Evolutionary conservation across 2,329 filamentous ascomycete species (phyloP), one percentile per base, ranked within the genome.

Genomic region (Zelopaecilomyces penicillatus): DNA sequence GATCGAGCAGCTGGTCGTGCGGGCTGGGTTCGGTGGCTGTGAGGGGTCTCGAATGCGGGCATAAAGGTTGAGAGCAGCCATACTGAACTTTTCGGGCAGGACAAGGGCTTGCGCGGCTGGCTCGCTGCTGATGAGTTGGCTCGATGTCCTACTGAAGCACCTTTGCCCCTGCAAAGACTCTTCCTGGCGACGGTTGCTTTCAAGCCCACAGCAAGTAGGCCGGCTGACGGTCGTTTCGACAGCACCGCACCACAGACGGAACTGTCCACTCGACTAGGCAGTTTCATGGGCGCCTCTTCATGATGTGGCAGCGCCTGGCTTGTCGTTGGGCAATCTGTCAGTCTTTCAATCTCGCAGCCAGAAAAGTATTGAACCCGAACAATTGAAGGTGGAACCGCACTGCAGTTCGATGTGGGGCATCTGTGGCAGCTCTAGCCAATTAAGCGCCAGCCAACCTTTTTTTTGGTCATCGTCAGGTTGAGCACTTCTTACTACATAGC

Each of bases 271-370:
- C 72, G 73, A 66, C 67, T 72, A 57, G 70, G 65, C 66, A 72
- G 66, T 74, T 72, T 79, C 76, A 80, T 80, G 73, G 68, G 75
- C 65, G 70, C 66, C 67, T 71, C 68, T 62, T 67, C 73, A 75
- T 76, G 64, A 53, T 68, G 58, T 47, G 52, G 52, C 46, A 37
- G 42, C 37, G 28, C 35, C 46, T 46, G 36, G 39, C 37, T 37
- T 37, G 45, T 33, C 19, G 19, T 19, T 19, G 43, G 40, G 35
- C 38, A 7, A 19, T 36, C 30, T 45, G 32, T 33, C 39, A 30
- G 19, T 19, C 19, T 37, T 35, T 42, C 30, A 39, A 3, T 31
- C n/a, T 35, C 27, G 28, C 36, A 37, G 36, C 46, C 43, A 37
- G 41, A 46, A 46, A 48, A 46, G 44, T 42, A 39, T 44, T 33